Evolutionary conservation across 2,329 filamentous ascomycete genomes (phyloP), one percentile per base, ranked within the genome.

Genomic region (Colletotrichum sp.): DNA sequence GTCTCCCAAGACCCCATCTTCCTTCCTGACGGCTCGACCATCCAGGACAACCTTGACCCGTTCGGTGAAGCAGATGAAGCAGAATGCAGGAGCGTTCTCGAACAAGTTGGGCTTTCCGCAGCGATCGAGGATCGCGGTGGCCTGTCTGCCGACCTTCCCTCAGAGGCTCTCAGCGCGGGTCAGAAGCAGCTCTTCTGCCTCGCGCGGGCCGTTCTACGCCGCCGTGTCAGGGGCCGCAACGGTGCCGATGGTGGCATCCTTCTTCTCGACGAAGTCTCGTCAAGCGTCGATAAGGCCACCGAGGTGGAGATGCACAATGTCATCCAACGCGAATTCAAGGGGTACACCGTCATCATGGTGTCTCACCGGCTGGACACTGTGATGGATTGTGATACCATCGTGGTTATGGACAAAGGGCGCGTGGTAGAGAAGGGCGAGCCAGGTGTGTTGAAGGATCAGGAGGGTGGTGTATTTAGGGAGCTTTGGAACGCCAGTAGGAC

Each of bases 111-210:
- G 0, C 80, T 88, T 1, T 83, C 81, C 34, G 55, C 67, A 0
- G 82, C 86, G 13, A 79, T 87, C 1, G 63, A 79, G 1, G 80
- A 82, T 6, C 79, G 81, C 5, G 86, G 85, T 5, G 85, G 86
- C 1, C 77, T 88, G 0, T 77, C 79, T 4, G 80, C 80, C 0
- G 78, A 74, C 3, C 86, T 93, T 77, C 85, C 86, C n/a, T 83
- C 87, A 3, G 85, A 89, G 8, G 84, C 86, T 67, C 84, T 92
- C 8, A 89, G 87, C 7, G 88, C 89, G 39, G 93, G 93, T 0
- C 92, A 94, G 81, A 88, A 88, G 61, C 92, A 94, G 79, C 86
- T 94, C 0, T 92, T 94, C 78, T 92, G 89, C 77, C 86, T 94
- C 2, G 92, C 90, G 0, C 83, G 92, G 1, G 92, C 91, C 0